Conservation (phyloP, 208 protist species). For the Acanthamoeba rhysodes region DNA sequence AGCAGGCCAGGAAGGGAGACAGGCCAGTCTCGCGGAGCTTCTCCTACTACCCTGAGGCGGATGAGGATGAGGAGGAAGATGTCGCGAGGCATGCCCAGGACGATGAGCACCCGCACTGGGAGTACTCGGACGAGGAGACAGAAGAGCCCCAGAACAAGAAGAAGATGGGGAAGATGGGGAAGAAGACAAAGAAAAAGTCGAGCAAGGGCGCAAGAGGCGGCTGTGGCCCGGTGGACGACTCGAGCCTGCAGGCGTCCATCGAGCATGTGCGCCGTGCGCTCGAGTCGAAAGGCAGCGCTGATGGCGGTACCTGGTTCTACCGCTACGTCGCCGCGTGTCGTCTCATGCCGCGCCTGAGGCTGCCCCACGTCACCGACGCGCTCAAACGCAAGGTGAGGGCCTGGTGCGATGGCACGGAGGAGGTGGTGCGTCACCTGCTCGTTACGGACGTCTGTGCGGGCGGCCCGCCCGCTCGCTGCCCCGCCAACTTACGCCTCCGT, state of each 20-base stretch:
- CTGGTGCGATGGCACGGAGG: not conserved
- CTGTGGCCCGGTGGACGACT: too few species aligned
- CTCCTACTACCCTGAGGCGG: not conserved
- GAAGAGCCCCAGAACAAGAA: not conserved
- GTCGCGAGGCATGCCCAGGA: not conserved
- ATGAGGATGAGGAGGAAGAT: not conserved
- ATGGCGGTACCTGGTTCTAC: not conserved
- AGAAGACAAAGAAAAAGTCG: too few species aligned
- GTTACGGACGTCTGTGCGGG: too few species aligned
- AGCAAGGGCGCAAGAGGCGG: too few species aligned
- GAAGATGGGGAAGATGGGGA: not conserved
- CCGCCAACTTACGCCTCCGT: not conserved
- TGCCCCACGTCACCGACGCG: not conserved
- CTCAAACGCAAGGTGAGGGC: not conserved
- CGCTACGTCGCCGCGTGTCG: not conserved
- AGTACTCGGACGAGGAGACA: not conserved
- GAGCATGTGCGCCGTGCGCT: not conserved
- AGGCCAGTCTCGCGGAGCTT: not conserved
- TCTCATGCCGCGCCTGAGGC: not conserved
- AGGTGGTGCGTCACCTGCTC: not conserved
- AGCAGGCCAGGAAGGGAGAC: not conserved
- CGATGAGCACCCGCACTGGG: not conserved
- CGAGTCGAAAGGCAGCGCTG: not conserved
- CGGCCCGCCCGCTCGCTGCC: not conserved
- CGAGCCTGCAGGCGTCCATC: not conserved